These are phyloP conservation scores for Aspergillus sp. DNA, from an alignment of 2,329 filamentous ascomycete species.

Conservation along the genomic window DNA sequence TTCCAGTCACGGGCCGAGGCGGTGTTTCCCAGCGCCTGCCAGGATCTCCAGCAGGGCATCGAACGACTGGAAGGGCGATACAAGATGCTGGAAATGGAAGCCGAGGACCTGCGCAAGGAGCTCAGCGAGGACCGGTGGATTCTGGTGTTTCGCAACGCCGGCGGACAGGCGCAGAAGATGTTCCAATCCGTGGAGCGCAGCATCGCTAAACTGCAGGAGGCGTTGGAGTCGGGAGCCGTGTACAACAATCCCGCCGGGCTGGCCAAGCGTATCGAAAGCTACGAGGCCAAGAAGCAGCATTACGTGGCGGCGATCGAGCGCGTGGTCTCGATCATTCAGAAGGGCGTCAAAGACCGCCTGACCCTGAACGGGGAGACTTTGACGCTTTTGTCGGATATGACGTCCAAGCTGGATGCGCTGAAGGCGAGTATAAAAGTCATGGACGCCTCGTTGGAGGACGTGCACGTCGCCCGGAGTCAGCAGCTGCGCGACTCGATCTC, in stretches of 20 bases:
- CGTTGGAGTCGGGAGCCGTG: slow-evolving; percentile 71
- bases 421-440: slow-evolving; percentile 76
- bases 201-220: slow-evolving; percentile 76
- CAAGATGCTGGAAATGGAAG: slow-evolving; percentile 84
- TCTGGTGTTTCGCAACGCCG: slow-evolving; percentile 89
- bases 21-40: slow-evolving; percentile 85
- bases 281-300: slow-evolving; percentile 91
- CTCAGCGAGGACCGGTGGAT: slow-evolving; percentile 96
- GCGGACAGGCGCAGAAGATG: slow-evolving; percentile 92
- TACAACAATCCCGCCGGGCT: slow-evolving; percentile 68
- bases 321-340: slow-evolving; percentile 88
- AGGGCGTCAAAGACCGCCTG: slow-evolving; percentile 90
- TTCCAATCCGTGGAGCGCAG: slow-evolving; percentile 91
- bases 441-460: slow-evolving; percentile 72
- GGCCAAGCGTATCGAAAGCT: slow-evolving; percentile 83
- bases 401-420: slow-evolving; percentile 74
- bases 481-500: slow-evolving; percentile 90
- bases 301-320: slow-evolving; percentile 92
- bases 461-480: slow-evolving; percentile 61
- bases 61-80: slow-evolving; percentile 78
- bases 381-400: slow-evolving; percentile 80
- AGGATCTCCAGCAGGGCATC: slow-evolving; percentile 77
- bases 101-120: slow-evolving; percentile 84
- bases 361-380: slow-evolving; percentile 96
- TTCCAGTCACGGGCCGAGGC: slow-evolving; percentile 76